These are phyloP conservation scores for Polytrichum formosum DNA, from an alignment of 225 moss, liverwort and hornwort genomes.

Conservation along the genomic window DNA sequence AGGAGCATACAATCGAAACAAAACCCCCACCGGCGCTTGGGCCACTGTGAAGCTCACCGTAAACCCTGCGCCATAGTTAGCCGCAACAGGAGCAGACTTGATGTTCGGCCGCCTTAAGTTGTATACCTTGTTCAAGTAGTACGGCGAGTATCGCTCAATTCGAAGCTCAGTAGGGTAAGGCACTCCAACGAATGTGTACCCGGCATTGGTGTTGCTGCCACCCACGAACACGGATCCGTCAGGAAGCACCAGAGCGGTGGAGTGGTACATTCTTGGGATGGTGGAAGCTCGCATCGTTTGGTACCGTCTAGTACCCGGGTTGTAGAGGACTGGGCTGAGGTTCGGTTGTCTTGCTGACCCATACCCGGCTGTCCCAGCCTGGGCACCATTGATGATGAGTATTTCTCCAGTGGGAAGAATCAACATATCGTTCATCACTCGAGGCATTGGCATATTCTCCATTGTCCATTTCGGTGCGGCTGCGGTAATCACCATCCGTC, in stretches of 20 bases:
- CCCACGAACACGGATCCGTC: conserved; percentile 25
- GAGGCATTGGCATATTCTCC: conserved; percentile 16
- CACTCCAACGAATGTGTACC: conserved; percentile 12
- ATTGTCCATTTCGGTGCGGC: conserved; percentile 16
- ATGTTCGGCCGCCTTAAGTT: not conserved
- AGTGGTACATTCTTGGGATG: conserved; percentile 34
- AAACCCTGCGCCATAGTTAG: conserved; percentile 17
- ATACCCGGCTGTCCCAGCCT: conserved; percentile 24
- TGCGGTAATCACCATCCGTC: conserved; percentile 9
- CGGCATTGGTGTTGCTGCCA: conserved; percentile 22
- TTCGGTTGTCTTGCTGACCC: conserved; percentile 5
- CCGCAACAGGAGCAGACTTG: not conserved
- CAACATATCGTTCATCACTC: conserved; percentile 27
- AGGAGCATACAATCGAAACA: conserved; percentile 47
- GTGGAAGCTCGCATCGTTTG: conserved; percentile 6
- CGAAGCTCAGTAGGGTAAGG: conserved; percentile 28
- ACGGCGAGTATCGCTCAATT: conserved; percentile 21
- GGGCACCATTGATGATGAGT: conserved; percentile 21
- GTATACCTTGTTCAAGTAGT: conserved; percentile 10
- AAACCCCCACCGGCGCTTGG: not conserved
- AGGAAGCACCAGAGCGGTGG: conserved; percentile 20
- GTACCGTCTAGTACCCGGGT: conserved; percentile 7
- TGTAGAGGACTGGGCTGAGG: conserved; percentile 15
- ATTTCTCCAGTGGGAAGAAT: conserved; percentile 14
- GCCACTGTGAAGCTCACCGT: conserved; percentile 22